These are phyloP conservation scores for Roridomyces roridus DNA, from an alignment of 768 basidiomycete species.

Conservation along the genomic window DNA sequence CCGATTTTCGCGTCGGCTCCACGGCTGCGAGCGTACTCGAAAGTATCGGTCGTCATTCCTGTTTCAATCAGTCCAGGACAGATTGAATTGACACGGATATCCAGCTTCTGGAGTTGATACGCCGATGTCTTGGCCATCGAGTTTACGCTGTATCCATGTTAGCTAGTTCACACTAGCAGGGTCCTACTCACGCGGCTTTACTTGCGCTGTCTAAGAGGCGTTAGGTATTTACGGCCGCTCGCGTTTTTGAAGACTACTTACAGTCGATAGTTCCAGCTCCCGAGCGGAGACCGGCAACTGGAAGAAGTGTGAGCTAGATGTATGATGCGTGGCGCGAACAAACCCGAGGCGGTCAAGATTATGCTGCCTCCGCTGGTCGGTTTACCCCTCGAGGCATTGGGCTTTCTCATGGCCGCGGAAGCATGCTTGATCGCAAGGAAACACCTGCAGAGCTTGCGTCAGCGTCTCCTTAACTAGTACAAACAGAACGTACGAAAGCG, in stretches of 20 bases:
- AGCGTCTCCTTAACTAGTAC: background rate
- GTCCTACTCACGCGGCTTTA: slow-evolving; percentile 80
- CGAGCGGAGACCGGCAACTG: slow-evolving; percentile 83
- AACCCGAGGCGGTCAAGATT: slow-evolving; percentile 85
- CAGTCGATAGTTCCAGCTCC: slow-evolving; percentile 86
- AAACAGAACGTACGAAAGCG: slow-evolving; percentile 50
- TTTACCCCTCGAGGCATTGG: slow-evolving; percentile 74
- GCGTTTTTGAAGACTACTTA: slow-evolving; percentile 43
- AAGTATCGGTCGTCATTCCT: slow-evolving; percentile 83
- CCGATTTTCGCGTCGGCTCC: slow-evolving; percentile 83
- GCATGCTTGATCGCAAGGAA: slow-evolving; percentile 91
- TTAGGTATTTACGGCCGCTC: background rate
- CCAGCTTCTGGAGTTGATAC: slow-evolving; percentile 80
- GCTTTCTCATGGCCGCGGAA: slow-evolving; percentile 78
- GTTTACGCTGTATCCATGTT: slow-evolving; percentile 65
- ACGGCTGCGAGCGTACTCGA: slow-evolving; percentile 76
- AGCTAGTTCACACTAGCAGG: background rate
- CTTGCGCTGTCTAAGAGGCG: slow-evolving; percentile 77
- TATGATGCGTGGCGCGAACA: slow-evolving; percentile 22
- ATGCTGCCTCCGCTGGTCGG: slow-evolving; percentile 77
- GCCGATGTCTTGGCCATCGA: slow-evolving; percentile 84
- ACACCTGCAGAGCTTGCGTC: slow-evolving; percentile 54
- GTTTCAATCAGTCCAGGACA: slow-evolving; percentile 96
- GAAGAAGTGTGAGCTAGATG: slow-evolving; percentile 3
- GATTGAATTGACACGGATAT: slow-evolving; percentile 88